These are phyloP conservation scores for Plasmodium reichenowi DNA, from an alignment of 169 alveolate genomes.

Conservation along the genomic window DNA sequence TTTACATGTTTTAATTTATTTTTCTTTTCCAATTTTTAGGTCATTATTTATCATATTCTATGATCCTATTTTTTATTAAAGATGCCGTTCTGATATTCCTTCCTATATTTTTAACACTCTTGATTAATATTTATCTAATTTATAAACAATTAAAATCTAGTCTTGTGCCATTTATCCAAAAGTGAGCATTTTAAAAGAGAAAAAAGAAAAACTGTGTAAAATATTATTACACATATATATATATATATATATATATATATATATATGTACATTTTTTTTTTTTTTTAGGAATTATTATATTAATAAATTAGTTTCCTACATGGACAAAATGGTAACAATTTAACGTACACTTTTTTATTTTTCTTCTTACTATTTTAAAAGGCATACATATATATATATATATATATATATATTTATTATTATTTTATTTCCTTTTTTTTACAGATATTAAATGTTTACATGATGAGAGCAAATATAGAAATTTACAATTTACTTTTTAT, in stretches of 20 bases:
- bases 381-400: neutral
- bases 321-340: conserved; percentile 39
- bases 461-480: conserved; percentile 70
- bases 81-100: conserved; percentile 61
- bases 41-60: conserved; percentile 66
- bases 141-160: conserved; percentile 40
- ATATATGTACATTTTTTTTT: neutral
- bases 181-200: neutral
- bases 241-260: neutral
- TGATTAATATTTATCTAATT: conserved; percentile 43
- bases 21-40: conserved; percentile 11
- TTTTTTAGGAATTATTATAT: conserved; percentile 49
- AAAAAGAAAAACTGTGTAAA: neutral
- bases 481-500: conserved; percentile 71
- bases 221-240: neutral
- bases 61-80: conserved; percentile 64
- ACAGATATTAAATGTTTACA: conserved; percentile 50
- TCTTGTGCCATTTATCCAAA: conserved; percentile 33
- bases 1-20: neutral
- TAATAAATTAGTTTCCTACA: conserved; percentile 40
- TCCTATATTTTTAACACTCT: conserved; percentile 67
- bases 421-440: neutral
- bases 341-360: no score
- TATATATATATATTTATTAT: neutral
- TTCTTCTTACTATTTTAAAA: no score